These are phyloP conservation scores for Roridomyces roridus DNA, from an alignment of 768 basidiomycete species.

Conservation along the genomic window DNA sequence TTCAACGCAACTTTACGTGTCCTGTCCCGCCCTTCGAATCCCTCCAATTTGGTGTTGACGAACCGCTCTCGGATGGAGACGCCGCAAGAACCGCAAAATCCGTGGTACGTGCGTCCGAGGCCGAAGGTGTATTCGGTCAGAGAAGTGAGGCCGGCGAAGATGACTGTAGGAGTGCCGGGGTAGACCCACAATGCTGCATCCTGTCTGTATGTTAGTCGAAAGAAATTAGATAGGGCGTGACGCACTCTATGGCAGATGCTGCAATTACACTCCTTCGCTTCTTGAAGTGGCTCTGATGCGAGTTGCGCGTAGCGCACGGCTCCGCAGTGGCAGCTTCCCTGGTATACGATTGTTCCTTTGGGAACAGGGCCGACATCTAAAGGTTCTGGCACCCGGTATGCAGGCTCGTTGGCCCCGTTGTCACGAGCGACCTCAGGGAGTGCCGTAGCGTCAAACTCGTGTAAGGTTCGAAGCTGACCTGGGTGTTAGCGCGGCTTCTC, in stretches of 20 bases:
- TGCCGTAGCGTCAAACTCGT: neutral
- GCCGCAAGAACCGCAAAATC: slow-evolving; percentile 10
- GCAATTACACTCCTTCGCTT: slow-evolving; percentile 15
- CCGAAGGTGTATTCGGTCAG: slow-evolving; percentile 9
- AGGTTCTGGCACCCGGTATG: slow-evolving; percentile 6
- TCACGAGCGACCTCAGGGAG: neutral
- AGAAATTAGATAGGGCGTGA: too few species aligned
- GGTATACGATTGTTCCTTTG: slow-evolving; percentile 4
- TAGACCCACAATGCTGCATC: slow-evolving; percentile 14
- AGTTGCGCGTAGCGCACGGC: slow-evolving; percentile 10
- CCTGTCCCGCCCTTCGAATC: neutral
- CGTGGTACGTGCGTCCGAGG: neutral
- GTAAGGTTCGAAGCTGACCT: slow-evolving; percentile 4
- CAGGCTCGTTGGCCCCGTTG: neutral
- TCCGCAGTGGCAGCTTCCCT: slow-evolving; percentile 23
- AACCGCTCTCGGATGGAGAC: slow-evolving; percentile 8
- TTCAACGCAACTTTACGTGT: neutral
- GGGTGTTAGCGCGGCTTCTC: neutral
- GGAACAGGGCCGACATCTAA: neutral
- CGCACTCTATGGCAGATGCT: slow-evolving; percentile 18
- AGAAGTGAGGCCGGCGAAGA: slow-evolving; percentile 2
- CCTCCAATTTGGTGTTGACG: too few species aligned
- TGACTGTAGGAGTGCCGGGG: neutral
- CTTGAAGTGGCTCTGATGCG: neutral
- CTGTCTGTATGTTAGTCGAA: neutral